Evolutionary conservation across 2,329 filamentous ascomycete genomes (phyloP).

Genomic region (Colletotrichum cordylinicola): DNA sequence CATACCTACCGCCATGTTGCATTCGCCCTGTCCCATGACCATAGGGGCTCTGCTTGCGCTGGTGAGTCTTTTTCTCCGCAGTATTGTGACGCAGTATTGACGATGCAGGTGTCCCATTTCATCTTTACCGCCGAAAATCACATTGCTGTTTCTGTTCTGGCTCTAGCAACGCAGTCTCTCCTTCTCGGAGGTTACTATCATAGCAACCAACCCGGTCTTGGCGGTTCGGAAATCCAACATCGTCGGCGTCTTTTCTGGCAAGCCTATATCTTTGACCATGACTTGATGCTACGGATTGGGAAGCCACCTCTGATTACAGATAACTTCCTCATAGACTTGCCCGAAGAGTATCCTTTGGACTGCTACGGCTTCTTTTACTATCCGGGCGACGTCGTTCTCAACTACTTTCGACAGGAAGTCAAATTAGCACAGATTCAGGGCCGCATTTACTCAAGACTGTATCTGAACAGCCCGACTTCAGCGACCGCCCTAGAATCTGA

Average conservation of each 20-base stretch:
- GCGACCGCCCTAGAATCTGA: constrained; percentile 12
- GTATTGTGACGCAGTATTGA: background rate
- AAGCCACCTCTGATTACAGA: constrained; percentile 16
- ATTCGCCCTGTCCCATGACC: background rate
- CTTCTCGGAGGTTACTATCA: constrained; percentile 6
- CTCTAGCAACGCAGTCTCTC: background rate
- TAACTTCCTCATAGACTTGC: constrained; percentile 13
- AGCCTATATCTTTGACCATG: constrained; percentile 10
- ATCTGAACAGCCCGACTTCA: background rate
- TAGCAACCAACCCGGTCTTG: background rate
- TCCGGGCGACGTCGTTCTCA: constrained; percentile 4
- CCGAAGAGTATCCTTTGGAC: constrained; percentile 11
- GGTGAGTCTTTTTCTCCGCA: background rate
- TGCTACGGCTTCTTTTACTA: constrained; percentile 14
- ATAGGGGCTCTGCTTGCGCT: constrained; percentile 2
- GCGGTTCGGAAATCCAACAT: background rate
- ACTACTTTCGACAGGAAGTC: constrained; percentile 12
- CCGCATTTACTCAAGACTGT: background rate
- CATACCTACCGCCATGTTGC: background rate
- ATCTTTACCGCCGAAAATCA: constrained; percentile 12
- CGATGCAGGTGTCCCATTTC: background rate
- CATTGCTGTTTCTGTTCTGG: background rate
- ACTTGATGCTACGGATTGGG: constrained; percentile 10
- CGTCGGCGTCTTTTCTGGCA: constrained; percentile 9
- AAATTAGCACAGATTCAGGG: constrained; percentile 15